A percentile compares a stretch with the other conserved stretches of the same genome.
Conservation (phyloP, 2,329 filamentous ascomycete species). For the Aspergillus ustus region DNA sequence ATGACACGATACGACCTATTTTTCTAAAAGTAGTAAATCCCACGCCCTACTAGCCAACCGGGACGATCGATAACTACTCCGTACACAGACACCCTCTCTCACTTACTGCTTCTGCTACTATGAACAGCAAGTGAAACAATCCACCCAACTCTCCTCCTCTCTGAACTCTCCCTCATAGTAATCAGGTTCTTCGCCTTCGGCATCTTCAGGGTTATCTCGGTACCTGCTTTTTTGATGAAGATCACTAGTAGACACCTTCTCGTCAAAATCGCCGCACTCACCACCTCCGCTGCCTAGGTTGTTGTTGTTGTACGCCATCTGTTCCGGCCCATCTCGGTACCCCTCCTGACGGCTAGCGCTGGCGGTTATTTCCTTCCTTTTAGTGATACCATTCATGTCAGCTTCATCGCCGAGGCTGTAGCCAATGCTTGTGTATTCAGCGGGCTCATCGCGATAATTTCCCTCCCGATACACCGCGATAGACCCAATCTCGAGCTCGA, state of each 20-base stretch:
- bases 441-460: neutral
- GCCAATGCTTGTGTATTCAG: neutral
- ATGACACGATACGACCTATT: neutral
- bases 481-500: slow-evolving; percentile 61
- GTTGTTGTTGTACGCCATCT: no score
- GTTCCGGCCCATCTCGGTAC: no score
- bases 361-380: no score
- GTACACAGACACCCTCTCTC: no score
- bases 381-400: neutral
- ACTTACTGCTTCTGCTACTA: no score
- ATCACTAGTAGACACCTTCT: neutral
- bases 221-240: neutral
- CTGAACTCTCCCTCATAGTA: neutral
- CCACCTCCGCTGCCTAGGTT: no score
- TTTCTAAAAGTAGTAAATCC: neutral
- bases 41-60: no score
- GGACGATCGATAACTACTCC: no score
- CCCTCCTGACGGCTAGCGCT: no score
- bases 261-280: neutral
- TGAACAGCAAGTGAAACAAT: neutral
- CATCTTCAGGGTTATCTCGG: neutral
- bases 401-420: neutral
- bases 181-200: neutral
- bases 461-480: slow-evolving; percentile 53
- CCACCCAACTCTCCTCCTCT: neutral